Conservation (phyloP, 306 rosid species). For the Benincasa hispida region DNA sequence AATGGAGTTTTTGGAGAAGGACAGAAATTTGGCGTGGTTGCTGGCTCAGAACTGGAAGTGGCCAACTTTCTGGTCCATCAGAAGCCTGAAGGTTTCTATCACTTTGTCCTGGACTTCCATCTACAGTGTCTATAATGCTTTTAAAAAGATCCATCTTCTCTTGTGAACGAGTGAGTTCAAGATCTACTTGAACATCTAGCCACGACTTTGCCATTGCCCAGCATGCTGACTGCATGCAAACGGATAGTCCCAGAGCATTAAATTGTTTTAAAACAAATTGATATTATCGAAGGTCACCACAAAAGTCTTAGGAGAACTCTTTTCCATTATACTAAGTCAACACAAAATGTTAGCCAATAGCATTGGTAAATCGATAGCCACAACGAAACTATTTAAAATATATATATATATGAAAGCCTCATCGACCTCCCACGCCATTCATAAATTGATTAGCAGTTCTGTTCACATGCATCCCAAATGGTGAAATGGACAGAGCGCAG, state of each 20-base stretch:
- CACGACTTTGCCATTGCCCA: conserved; percentile 97
- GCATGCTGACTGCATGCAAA: conserved; percentile 77
- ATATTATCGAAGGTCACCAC: neutral
- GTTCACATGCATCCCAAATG: neutral
- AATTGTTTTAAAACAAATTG: neutral
- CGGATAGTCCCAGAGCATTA: neutral
- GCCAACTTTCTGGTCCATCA: conserved; percentile 74
- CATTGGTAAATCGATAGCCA: neutral
- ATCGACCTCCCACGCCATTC: neutral
- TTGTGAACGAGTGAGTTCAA: conserved; percentile 56
- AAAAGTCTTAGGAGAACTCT: conserved; percentile 4
- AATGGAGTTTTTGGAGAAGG: conserved; percentile 89
- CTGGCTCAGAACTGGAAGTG: conserved; percentile 73
- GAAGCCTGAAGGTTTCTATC: conserved; percentile 37
- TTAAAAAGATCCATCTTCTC: conserved; percentile 51
- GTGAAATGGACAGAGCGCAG: neutral
- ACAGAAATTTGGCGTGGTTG: conserved; percentile 80
- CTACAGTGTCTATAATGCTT: conserved; percentile 41
- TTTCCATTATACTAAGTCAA: conserved; percentile 6
- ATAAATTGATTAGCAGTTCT: neutral
- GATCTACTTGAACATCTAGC: conserved; percentile 84
- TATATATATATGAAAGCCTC: neutral
- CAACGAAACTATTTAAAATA: neutral
- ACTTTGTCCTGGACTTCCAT: conserved; percentile 52
- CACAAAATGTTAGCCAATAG: neutral